phyloP scores from a whole-genome alignment of 2,329 filamentous ascomycete genomes.

The Cercospora sp. region DNA sequence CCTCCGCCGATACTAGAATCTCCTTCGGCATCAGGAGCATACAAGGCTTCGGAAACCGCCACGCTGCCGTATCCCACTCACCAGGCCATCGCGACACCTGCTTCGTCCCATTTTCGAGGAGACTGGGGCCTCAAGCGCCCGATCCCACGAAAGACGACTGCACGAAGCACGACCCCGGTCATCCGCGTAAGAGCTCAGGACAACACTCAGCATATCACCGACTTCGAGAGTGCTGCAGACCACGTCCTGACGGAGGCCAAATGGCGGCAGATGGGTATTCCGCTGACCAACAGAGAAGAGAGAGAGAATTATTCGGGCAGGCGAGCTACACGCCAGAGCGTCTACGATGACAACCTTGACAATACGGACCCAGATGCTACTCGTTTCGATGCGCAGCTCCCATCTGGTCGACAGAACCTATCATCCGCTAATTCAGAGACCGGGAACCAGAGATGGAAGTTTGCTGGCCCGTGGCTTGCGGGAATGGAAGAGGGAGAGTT shows the following conservation, averaged over 20 bases:
- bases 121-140: constrained; percentile 93
- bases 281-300: constrained; percentile 57
- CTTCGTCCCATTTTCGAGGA: constrained; percentile 69
- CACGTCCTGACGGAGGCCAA: constrained; percentile 79
- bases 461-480: constrained; percentile 60
- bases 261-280: constrained; percentile 78
- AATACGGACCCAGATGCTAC: constrained; percentile 42
- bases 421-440: not conserved
- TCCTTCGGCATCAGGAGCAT: constrained; percentile 51
- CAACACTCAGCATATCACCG: constrained; percentile 82
- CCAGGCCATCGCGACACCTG: constrained; percentile 77
- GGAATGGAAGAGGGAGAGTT: constrained; percentile 60
- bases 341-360: constrained; percentile 48
- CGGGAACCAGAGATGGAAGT: constrained; percentile 54
- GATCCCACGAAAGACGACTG: constrained; percentile 70
- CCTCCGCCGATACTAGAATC: constrained; percentile 56
- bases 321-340: constrained; percentile 30
- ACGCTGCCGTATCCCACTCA: constrained; percentile 79
- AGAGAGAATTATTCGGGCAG: constrained; percentile 26
- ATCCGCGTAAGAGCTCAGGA: constrained; percentile 78
- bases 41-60: constrained; percentile 64
- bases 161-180: constrained; percentile 70
- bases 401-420: not conserved
- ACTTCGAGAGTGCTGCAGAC: constrained; percentile 80
- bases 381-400: not conserved